phyloP scores from a whole-genome alignment of 352 stramenopile genomes.

The Plasmopara viticola region DNA sequence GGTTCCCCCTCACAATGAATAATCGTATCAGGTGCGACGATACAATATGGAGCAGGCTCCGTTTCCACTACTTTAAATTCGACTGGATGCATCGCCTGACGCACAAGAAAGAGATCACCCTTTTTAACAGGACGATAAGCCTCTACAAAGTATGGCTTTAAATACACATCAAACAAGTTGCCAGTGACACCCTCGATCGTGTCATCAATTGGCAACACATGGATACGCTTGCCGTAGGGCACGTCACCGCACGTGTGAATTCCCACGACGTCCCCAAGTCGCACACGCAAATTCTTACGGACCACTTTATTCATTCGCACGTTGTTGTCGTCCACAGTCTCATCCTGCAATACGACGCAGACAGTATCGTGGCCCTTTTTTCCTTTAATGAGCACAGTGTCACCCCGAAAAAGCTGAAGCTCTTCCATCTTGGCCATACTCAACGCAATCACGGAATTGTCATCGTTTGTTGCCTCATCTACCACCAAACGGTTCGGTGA shows the following conservation, averaged over 20 bases:
- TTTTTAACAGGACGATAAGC: conserved; percentile 99
- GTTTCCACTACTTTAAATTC: conserved; percentile 99
- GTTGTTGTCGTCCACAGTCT: conserved; percentile 95
- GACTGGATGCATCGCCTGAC: conserved; percentile 98
- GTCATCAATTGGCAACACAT: conserved; percentile 98
- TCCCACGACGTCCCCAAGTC: conserved; percentile 97
- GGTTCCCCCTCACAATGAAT: conserved; percentile 99
- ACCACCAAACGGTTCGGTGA: conserved; percentile 98
- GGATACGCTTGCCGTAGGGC: conserved; percentile 97
- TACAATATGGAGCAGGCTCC: conserved; percentile 96
- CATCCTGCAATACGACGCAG: conserved; percentile 96
- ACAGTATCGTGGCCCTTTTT: conserved; percentile 99
- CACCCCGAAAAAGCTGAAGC: conserved; percentile 97
- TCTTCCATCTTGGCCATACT: conserved; percentile 97
- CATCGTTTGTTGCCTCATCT: conserved; percentile 96
- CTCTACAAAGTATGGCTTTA: conserved; percentile 99
- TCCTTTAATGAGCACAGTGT: conserved; percentile 99
- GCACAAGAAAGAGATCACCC: conserved; percentile 98
- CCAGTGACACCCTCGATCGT: conserved; percentile 99
- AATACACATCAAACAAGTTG: conserved; percentile 99
- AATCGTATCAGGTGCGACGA: conserved; percentile 98
- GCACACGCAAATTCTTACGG: conserved; percentile 97
- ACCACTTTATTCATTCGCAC: conserved; percentile 99
- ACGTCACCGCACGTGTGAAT: conserved; percentile 96
- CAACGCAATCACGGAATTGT: conserved; percentile 96